Conservation (phyloP, 495 filamentous ascomycete genomes). For the Aspergillus sparsus region DNA sequence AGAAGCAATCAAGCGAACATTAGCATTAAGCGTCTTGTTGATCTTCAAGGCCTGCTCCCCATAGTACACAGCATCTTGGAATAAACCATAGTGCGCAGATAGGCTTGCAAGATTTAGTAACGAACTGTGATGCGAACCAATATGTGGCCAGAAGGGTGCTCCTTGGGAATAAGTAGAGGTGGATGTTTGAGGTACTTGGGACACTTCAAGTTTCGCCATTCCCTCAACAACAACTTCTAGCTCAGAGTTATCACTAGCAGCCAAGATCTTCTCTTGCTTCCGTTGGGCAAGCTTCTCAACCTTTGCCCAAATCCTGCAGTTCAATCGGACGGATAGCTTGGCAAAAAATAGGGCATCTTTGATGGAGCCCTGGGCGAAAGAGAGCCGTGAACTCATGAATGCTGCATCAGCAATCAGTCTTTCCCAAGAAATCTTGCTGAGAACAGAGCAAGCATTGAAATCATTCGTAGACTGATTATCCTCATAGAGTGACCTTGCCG, state of each 20-base stretch:
- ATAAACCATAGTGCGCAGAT: conserved; percentile 80
- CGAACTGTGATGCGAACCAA: conserved; percentile 68
- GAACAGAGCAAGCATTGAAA: conserved; percentile 27
- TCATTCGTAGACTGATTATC: conserved; percentile 36
- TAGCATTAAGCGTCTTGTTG: conserved; percentile 65
- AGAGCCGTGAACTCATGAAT: conserved; percentile 62
- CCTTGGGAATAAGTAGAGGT: conserved; percentile 48
- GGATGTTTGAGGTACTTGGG: conserved; percentile 30
- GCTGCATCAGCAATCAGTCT: conserved; percentile 52
- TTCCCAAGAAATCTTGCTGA: conserved; percentile 47
- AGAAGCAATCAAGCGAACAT: conserved; percentile 53
- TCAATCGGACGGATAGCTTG: conserved; percentile 63
- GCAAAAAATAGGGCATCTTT: conserved; percentile 67
- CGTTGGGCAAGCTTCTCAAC: conserved; percentile 55
- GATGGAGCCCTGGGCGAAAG: conserved; percentile 62
- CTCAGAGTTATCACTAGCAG: conserved; percentile 32
- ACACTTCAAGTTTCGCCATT: conserved; percentile 46
- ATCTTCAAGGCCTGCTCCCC: conserved; percentile 81
- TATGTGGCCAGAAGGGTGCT: conserved; percentile 78
- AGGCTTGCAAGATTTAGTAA: conserved; percentile 70
- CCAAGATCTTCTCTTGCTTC: conserved; percentile 35
- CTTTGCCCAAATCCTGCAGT: conserved; percentile 70
- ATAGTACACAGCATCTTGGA: conserved; percentile 88
- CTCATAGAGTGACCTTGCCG: conserved; percentile 40
- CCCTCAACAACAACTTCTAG: conserved; percentile 45